These are phyloP conservation scores for Umbelopsis sp. DNA, from an alignment of 371 early-diverging fungal genomes.

Conservation along the genomic window DNA sequence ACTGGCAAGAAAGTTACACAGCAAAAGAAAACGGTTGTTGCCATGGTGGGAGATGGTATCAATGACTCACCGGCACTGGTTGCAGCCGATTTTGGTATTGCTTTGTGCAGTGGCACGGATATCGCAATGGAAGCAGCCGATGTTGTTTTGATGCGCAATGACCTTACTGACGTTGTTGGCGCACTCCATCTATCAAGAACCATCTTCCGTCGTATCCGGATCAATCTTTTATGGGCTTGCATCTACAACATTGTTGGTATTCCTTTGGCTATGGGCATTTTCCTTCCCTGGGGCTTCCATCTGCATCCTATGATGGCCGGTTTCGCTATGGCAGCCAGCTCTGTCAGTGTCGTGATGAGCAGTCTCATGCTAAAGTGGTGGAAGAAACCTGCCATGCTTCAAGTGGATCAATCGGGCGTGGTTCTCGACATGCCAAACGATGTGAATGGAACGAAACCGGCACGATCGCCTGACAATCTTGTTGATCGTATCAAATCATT, in stretches of 20 bases:
- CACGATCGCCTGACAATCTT: not conserved
- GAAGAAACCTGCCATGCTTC: conserved; percentile 50
- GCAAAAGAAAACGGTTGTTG: conserved; percentile 63
- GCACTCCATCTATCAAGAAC: conserved; percentile 83
- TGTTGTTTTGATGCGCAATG: conserved; percentile 82
- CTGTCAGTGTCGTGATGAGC: conserved; percentile 90
- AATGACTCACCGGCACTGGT: conserved; percentile 98
- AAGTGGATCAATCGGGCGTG: not conserved
- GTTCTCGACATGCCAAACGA: not conserved
- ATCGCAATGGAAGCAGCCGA: conserved; percentile 95
- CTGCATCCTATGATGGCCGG: conserved; percentile 94
- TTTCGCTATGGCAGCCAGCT: conserved; percentile 92
- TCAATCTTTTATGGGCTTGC: conserved; percentile 90
- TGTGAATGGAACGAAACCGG: too few relatives aligned
- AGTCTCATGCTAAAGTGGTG: conserved; percentile 83
- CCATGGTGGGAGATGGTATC: conserved; percentile 99
- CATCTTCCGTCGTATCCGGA: conserved; percentile 82
- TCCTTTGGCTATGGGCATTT: conserved; percentile 94
- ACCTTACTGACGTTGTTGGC: conserved; percentile 83
- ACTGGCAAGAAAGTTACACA: conserved; percentile 15
- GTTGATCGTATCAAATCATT: not conserved
- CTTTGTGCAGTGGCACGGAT: conserved; percentile 91
- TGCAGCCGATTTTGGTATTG: conserved; percentile 93
- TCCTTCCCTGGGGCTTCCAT: conserved; percentile 81
- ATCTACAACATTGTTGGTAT: conserved; percentile 89